Evolutionary conservation across 176 grass and related monocot genomes (phyloP).

Genomic region (Thinopyrum elongatum): DNA sequence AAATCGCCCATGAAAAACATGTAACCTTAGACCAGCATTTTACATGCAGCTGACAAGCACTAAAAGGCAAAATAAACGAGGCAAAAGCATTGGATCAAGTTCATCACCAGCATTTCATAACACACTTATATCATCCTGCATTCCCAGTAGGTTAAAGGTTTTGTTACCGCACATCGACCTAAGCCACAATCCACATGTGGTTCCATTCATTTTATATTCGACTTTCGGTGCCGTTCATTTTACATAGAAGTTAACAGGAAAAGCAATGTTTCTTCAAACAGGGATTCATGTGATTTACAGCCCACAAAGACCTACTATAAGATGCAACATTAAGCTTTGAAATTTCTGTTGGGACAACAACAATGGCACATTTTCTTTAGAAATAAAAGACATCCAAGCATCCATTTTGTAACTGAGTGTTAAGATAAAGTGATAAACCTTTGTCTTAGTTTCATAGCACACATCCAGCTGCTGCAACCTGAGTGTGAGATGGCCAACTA

Average conservation of each 20-base stretch:
- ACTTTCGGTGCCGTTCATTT: not conserved
- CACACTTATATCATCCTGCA: not conserved
- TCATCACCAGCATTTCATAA: not conserved
- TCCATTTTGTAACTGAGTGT: conserved; percentile 5
- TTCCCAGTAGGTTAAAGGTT: not conserved
- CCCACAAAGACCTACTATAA: not conserved
- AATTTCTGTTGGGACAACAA: not conserved
- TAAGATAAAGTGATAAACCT: conserved; percentile 18
- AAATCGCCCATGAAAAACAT: no score
- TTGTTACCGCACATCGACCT: not conserved
- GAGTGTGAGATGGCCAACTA: conserved; percentile 54
- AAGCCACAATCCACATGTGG: not conserved
- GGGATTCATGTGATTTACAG: not conserved
- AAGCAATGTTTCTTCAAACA: not conserved
- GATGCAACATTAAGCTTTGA: not conserved
- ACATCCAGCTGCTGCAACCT: conserved; percentile 66
- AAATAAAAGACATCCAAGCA: not conserved
- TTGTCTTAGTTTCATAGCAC: conserved; percentile 66
- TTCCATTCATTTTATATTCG: not conserved
- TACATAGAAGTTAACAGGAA: not conserved
- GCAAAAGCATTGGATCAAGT: not conserved
- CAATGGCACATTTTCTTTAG: not conserved
- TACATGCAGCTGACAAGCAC: not conserved
- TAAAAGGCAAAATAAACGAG: not conserved
- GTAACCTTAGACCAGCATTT: no score